phyloP scores from a whole-genome alignment of 2,329 filamentous ascomycete genomes.

The Ophiostoma ulmi region DNA sequence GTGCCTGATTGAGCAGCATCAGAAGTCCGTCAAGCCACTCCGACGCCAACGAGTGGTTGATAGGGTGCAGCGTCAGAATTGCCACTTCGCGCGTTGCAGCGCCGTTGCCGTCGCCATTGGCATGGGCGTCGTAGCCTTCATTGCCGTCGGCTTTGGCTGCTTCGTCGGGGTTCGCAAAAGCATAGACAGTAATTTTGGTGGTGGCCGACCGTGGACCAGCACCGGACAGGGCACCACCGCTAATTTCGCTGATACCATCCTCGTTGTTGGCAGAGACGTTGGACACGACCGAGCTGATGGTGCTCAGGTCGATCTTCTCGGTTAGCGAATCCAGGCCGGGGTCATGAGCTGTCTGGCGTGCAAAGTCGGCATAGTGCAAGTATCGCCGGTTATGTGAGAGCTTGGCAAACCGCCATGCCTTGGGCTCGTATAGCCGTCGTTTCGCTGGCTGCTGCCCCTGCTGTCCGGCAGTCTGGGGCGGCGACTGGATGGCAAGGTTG shows the following conservation, averaged over 20 bases:
- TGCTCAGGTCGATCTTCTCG: conserved; percentile 80
- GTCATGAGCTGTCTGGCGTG: conserved; percentile 55
- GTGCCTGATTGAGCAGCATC: conserved; percentile 90
- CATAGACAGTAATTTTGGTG: conserved; percentile 90
- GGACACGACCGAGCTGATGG: conserved; percentile 87
- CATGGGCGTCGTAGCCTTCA: conserved; percentile 30
- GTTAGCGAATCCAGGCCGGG: conserved; percentile 68
- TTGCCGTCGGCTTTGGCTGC: conserved; percentile 25
- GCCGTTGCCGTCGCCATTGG: conserved; percentile 23
- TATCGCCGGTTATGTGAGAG: conserved; percentile 87
- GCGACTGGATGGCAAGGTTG: conserved; percentile 24
- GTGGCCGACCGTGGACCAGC: conserved; percentile 42
- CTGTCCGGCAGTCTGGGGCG: conserved; percentile 37
- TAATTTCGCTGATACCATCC: conserved; percentile 43
- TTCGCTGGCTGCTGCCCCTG: conserved; percentile 27
- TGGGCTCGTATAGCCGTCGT: conserved; percentile 43
- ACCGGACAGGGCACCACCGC: conserved; percentile 30
- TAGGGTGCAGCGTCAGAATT: conserved; percentile 76
- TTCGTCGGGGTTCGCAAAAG: conserved; percentile 50
- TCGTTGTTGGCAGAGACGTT: conserved; percentile 70
- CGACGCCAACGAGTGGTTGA: conserved; percentile 75
- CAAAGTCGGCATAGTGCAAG: conserved; percentile 85
- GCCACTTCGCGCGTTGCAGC: conserved; percentile 52
- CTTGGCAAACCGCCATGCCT: conserved; percentile 74
- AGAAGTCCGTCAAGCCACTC: conserved; percentile 96